Base-by-base conservation (phyloP, 257 asterid genomes). In the Solanum pinnatisectum region DNA sequence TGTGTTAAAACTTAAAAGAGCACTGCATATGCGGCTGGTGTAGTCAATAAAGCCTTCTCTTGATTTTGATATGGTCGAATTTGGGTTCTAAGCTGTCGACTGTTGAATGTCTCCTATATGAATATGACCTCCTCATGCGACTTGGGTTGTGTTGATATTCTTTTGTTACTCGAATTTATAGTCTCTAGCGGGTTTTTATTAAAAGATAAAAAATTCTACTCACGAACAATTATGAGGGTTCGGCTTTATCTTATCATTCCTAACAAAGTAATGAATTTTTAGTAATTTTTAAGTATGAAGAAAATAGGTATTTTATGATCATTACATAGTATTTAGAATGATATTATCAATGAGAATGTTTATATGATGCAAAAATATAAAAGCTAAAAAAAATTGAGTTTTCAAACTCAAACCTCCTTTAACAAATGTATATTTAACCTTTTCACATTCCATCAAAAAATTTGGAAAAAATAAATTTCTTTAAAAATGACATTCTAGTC, bases 81-180 rank as follows among this genome's bases (percentile, higher is more conserved):
- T 86, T 86, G 88, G 52, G 22, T 86, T 71, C 74, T 71, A 39
- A 73, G 88, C 40, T 73, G 88, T 86, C 70, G 56, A 86, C 5
- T 49, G 59, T 73, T 72, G 88, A 73, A 72, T n/a, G 40, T n/a
- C 49, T 44, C 84, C 84, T 49, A 9, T 32, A 18, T 71, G 49
- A 86, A 9, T 32, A 18, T 71, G 49, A 86, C 39, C 49, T 86
- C n/a, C 88, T 27, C 30, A 71, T 71, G 40, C 20, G 46, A 74
- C 52, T 37, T 33, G 42, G 42, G 4, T 2, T 32, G 13, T 16
- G 5, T 70, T 32, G 5, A 20, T 56, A 20, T 20, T 56, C n/a
- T 20, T 56, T 56, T 7, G 1, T 56, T 52, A 18, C 10, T 18
- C 3, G 5, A 56, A 18, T 56, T 56, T 56, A 56, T 18, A 20